Conservation (phyloP, 352 stramenopile genomes). For the Aphanomyces stellatus region DNA sequence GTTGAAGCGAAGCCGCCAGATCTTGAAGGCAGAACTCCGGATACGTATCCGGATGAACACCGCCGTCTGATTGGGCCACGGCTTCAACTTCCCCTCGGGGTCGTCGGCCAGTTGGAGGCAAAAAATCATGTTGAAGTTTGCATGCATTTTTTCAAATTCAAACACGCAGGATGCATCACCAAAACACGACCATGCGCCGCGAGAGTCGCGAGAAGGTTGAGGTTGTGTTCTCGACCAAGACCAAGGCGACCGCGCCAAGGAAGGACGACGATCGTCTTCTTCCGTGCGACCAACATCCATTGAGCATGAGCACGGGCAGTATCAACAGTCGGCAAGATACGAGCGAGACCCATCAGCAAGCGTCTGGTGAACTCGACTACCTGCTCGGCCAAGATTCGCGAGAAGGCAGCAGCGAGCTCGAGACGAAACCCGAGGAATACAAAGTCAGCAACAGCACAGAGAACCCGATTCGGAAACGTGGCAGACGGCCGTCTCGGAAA, state of each 20-base stretch:
- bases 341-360: background rate
- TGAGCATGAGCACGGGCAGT: background rate
- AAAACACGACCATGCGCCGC: no score
- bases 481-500: conserved; percentile 14
- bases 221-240: conserved; percentile 21
- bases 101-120: background rate
- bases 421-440: background rate
- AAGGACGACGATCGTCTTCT: background rate
- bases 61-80: background rate
- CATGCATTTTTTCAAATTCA: no score
- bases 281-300: background rate
- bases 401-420: conserved; percentile 11
- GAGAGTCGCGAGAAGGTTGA: conserved; percentile 1
- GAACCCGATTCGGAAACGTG: conserved; percentile 5
- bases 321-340: conserved; percentile 11
- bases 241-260: background rate
- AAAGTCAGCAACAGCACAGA: background rate
- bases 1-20: background rate
- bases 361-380: background rate
- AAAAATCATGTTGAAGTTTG: conserved; percentile 2
- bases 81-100: background rate
- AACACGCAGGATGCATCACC: no score
- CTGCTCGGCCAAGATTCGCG: background rate
- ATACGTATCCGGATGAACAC: background rate
- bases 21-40: conserved; percentile 2